Percentiles rank a stretch among this genome's conserved stretches.
These are phyloP conservation scores for Suillus placidus DNA, from an alignment of 768 basidiomycete genomes.

Conservation along the genomic window DNA sequence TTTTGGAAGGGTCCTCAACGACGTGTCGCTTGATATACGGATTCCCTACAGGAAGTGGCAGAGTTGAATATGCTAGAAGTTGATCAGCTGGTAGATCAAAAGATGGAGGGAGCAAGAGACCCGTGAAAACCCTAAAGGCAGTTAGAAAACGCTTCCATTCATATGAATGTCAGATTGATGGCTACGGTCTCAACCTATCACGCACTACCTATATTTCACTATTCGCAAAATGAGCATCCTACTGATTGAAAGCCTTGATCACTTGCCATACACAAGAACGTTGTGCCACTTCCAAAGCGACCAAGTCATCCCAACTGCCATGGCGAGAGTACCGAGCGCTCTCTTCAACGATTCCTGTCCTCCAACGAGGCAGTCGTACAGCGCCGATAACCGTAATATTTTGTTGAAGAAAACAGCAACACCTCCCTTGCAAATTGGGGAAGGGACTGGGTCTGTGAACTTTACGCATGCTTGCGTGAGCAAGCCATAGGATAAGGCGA, in stretches of 20 bases:
- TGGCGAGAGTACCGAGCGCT: conserved; percentile 16
- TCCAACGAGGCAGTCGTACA: neutral
- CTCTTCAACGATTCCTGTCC: conserved; percentile 4
- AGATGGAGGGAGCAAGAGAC: conserved; percentile 34
- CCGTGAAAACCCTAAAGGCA: conserved; percentile 41
- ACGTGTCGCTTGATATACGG: conserved; percentile 41
- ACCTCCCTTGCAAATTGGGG: too few relatives aligned
- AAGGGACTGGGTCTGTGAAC: neutral
- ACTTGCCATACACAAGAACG: conserved; percentile 41
- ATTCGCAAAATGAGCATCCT: neutral
- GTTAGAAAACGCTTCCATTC: conserved; percentile 39
- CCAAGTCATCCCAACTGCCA: conserved; percentile 31
- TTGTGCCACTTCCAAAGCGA: conserved; percentile 50
- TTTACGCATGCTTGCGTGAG: conserved; percentile 1
- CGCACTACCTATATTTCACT: conserved; percentile 14
- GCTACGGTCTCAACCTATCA: neutral
- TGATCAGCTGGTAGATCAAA: conserved; percentile 18
- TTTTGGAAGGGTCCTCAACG: neutral
- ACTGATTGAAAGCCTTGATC: neutral
- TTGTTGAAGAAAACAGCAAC: neutral
- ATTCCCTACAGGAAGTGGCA: conserved; percentile 43
- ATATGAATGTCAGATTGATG: neutral
- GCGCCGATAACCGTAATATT: neutral
- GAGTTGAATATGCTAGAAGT: conserved; percentile 42
- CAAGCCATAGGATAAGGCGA: conserved; percentile 21